Evolutionary conservation across 768 basidiomycete genomes (phyloP).

Genomic region (Kwoniella heveanensis): DNA sequence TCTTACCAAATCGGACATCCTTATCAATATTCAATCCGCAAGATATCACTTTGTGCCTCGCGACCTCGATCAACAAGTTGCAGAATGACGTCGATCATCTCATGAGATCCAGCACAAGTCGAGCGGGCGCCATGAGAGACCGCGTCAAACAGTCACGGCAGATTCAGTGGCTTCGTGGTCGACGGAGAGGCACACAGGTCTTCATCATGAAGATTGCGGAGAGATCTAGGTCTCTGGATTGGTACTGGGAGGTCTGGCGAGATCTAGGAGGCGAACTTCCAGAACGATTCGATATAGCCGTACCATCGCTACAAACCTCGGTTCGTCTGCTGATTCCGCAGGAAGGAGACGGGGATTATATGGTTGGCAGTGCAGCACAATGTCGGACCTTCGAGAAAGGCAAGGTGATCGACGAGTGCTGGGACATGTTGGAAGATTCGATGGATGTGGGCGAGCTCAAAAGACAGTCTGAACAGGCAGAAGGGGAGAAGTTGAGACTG

Average conservation of each 20-base stretch:
- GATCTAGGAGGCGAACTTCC: conserved; percentile 75
- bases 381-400: conserved; percentile 62
- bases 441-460: conserved; percentile 68
- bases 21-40: conserved; percentile 85
- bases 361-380: conserved; percentile 57
- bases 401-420: conserved; percentile 68
- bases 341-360: conserved; percentile 49
- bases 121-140: conserved; percentile 42
- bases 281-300: conserved; percentile 67
- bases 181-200: conserved; percentile 71
- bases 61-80: conserved; percentile 39
- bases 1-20: conserved; percentile 65
- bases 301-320: conserved; percentile 68
- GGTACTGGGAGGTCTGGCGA: conserved; percentile 86
- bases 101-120: conserved; percentile 28
- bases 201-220: conserved; percentile 83
- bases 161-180: conserved; percentile 60
- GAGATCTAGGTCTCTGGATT: conserved; percentile 77
- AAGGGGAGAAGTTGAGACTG: conserved; percentile 59
- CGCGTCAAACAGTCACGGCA: conserved; percentile 54
- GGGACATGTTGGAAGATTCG: conserved; percentile 62
- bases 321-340: conserved; percentile 72
- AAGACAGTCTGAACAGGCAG: conserved; percentile 59
- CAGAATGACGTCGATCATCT: conserved; percentile 30
- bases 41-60: conserved; percentile 75